Evolutionary conservation across 306 rosid genomes (phyloP).

Genomic region (Crataegus laevigata): DNA sequence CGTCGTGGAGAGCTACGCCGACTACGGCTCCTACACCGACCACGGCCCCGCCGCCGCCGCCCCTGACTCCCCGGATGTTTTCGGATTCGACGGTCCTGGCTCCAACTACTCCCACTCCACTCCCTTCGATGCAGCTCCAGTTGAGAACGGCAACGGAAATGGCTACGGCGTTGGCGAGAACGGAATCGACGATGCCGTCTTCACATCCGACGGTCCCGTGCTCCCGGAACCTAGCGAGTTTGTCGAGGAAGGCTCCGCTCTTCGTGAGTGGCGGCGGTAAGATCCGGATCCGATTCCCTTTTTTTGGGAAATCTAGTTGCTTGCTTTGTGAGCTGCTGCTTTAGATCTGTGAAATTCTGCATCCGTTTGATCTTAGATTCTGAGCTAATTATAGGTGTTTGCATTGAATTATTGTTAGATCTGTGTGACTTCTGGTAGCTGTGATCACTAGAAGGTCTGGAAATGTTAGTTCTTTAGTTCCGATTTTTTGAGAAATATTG

Average conservation of each 20-base stretch:
- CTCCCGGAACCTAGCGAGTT: slow-evolving; percentile 79
- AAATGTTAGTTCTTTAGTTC: neutral
- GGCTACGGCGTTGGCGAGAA: slow-evolving; percentile 35
- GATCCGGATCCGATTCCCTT: slow-evolving; percentile 24
- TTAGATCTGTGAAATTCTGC: slow-evolving; percentile 1
- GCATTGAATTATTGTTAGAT: slow-evolving; percentile 1
- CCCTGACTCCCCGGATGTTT: slow-evolving; percentile 57
- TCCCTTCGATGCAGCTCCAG: slow-evolving; percentile 53
- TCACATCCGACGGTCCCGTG: slow-evolving; percentile 74
- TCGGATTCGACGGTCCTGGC: slow-evolving; percentile 67
- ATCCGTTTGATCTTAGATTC: neutral
- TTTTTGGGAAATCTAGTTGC: neutral
- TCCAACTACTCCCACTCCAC: slow-evolving; percentile 65
- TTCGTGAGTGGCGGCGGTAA: slow-evolving; percentile 99
- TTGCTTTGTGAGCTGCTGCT: slow-evolving; percentile 2
- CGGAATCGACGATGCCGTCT: slow-evolving; percentile 45
- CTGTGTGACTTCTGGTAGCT: slow-evolving; percentile 5
- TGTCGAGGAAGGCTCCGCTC: slow-evolving; percentile 87
- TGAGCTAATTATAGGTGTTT: neutral
- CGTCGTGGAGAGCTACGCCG: slow-evolving; percentile 45
- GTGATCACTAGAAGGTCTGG: neutral
- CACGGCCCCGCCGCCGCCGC: slow-evolving; percentile 23
- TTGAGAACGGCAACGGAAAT: slow-evolving; percentile 67
- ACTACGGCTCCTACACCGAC: slow-evolving; percentile 68
- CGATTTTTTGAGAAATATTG: neutral